Conservation (phyloP, 306 rosid genomes). For the Castanea crenata region DNA sequence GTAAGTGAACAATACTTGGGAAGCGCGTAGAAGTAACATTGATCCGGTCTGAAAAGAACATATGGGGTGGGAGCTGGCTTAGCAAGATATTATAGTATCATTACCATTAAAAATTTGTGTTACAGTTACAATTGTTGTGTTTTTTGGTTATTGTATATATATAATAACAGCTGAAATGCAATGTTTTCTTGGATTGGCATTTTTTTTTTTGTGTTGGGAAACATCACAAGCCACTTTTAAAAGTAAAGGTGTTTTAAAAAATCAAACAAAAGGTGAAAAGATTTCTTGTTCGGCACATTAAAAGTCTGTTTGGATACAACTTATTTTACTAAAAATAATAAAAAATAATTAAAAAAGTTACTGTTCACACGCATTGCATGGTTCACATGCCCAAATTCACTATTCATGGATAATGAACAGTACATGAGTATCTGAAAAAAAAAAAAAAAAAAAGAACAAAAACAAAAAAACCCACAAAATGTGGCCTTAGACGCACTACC, state of each 20-base stretch:
- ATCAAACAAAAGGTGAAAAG: constrained; percentile 1
- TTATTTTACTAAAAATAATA: too few relatives aligned
- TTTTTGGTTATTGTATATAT: not conserved
- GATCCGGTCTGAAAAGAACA: constrained; percentile 6
- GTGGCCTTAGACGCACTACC: too few relatives aligned
- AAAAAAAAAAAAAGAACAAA: too few relatives aligned
- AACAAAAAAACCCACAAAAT: too few relatives aligned
- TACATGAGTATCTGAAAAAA: too few relatives aligned
- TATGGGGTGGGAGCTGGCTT: constrained; percentile 10
- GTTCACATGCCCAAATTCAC: too few relatives aligned
- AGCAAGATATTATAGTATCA: not conserved
- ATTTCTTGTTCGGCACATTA: not conserved
- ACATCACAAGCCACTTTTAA: not conserved
- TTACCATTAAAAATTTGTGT: not conserved
- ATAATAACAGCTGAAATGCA: too few relatives aligned
- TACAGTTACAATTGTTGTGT: not conserved
- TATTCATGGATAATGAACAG: too few relatives aligned
- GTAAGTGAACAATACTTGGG: not conserved
- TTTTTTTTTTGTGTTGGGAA: not conserved
- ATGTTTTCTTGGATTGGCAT: not conserved
- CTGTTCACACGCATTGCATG: too few relatives aligned
- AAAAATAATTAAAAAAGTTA: too few relatives aligned
- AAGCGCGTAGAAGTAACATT: not conserved
- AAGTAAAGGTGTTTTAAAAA: not conserved
- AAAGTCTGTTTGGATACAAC: too few relatives aligned